These are phyloP conservation scores for Candida sojae DNA, from an alignment of 1,139 yeast genomes.

Conservation along the genomic window DNA sequence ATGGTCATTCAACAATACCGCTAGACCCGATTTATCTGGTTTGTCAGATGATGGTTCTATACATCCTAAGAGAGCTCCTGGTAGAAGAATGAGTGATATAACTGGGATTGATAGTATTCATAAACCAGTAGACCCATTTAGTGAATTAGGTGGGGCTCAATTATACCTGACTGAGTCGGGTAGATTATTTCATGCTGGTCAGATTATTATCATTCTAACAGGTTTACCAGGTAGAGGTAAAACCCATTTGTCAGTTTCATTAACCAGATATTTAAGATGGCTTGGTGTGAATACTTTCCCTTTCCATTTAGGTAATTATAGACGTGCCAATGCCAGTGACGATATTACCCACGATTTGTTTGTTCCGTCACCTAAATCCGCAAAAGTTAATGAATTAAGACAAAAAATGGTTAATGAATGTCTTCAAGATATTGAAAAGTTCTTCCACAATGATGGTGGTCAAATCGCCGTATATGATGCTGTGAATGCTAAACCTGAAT, in stretches of 20 bases:
- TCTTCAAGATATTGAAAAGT: slow-evolving; percentile 65
- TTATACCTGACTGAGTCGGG: slow-evolving; percentile 90
- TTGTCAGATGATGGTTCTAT: slow-evolving; percentile 26
- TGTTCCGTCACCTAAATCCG: slow-evolving; percentile 57
- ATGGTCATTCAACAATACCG: slow-evolving; percentile 45
- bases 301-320: slow-evolving; percentile 90
- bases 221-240: slow-evolving; percentile 98
- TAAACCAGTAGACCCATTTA: slow-evolving; percentile 48
- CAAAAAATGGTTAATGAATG: slow-evolving; percentile 64
- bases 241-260: slow-evolving; percentile 87
- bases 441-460: slow-evolving; percentile 74
- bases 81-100: slow-evolving; percentile 42
- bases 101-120: slow-evolving; percentile 57
- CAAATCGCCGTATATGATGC: slow-evolving; percentile 98
- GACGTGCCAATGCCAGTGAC: slow-evolving; percentile 60
- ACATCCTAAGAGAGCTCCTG: background rate
- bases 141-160: slow-evolving; percentile 74
- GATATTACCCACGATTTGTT: slow-evolving; percentile 72
- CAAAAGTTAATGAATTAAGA: slow-evolving; percentile 57
- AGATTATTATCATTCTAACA: slow-evolving; percentile 82
- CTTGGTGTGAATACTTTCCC: slow-evolving; percentile 90
- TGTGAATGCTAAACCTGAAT: slow-evolving; percentile 76
- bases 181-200: slow-evolving; percentile 91
- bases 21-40: slow-evolving; percentile 40
- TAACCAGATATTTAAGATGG: slow-evolving; percentile 92